Conservation (phyloP, 1,284 basidiomycete genomes). For the Trametes versicolor region DNA sequence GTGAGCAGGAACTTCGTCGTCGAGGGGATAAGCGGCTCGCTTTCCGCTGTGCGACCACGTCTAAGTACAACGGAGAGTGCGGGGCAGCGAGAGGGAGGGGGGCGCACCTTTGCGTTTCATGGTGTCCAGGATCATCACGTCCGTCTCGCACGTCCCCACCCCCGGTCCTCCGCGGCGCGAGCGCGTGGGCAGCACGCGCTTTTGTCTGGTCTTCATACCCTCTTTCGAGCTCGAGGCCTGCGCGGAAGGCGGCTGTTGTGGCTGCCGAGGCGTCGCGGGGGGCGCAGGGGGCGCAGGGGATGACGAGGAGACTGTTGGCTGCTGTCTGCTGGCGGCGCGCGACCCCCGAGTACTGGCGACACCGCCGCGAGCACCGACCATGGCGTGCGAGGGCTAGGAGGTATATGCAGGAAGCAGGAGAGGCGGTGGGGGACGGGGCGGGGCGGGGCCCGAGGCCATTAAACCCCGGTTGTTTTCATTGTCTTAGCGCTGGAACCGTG, state of each 20-base stretch:
- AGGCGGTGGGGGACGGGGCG: conserved; percentile 12
- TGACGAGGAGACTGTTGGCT: conserved; percentile 25
- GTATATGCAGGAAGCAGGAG: neutral
- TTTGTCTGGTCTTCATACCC: conserved; percentile 53
- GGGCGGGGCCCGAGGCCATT: conserved; percentile 20
- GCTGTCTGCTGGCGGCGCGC: conserved; percentile 29
- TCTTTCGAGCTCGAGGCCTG: conserved; percentile 34
- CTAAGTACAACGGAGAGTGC: conserved; percentile 18
- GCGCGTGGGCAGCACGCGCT: conserved; percentile 83
- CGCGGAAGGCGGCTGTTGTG: conserved; percentile 21
- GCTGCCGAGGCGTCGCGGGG: conserved; percentile 16
- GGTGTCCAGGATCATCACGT: conserved; percentile 86
- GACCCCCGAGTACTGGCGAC: conserved; percentile 16
- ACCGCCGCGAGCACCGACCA: conserved; percentile 29
- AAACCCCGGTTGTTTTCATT: conserved; percentile 17
- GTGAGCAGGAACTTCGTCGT: conserved; percentile 74
- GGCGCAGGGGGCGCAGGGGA: conserved; percentile 29
- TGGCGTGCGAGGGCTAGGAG: conserved; percentile 3
- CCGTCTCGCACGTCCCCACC: conserved; percentile 78
- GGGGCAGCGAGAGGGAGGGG: conserved; percentile 12
- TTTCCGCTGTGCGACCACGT: conserved; percentile 62
- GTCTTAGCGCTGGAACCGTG: conserved; percentile 31
- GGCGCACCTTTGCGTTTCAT: conserved; percentile 80
- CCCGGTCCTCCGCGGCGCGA: conserved; percentile 82
- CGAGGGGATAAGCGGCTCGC: conserved; percentile 73